phyloP scores from a whole-genome alignment of 2,329 filamentous ascomycete genomes.

The Penicillium nordicum region DNA sequence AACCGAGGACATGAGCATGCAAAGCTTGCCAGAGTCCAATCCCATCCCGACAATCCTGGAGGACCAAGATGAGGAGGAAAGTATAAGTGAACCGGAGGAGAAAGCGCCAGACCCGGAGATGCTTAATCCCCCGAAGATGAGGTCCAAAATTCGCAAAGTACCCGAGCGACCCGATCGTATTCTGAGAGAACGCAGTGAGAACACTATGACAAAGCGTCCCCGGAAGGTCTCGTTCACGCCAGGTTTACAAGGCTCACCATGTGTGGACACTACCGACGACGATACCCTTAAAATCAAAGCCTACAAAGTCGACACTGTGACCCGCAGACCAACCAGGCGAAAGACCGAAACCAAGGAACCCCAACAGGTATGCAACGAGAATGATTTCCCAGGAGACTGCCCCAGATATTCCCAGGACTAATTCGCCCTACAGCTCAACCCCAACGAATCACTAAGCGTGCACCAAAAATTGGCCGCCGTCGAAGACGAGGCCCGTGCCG shows the following conservation, averaged over 20 bases:
- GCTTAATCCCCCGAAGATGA: conserved; percentile 10
- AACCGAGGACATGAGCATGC: conserved; percentile 15
- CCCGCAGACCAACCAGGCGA: conserved; percentile 27
- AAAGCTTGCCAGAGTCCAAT: conserved; percentile 19
- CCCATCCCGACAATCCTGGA: conserved; percentile 33
- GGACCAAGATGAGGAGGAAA: conserved; percentile 27
- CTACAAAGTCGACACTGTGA: conserved; percentile 31
- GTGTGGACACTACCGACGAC: conserved; percentile 27
- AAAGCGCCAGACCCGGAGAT: conserved; percentile 10
- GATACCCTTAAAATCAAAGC: conserved; percentile 36
- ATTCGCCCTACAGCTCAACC: conserved; percentile 13
- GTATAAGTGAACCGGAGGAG: conserved; percentile 28
- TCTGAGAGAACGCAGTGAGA: conserved; percentile 38
- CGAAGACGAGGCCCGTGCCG: conserved; percentile 43
- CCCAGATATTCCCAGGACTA: conserved; percentile 4
- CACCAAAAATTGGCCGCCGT: conserved; percentile 44
- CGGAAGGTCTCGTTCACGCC: conserved; percentile 41
- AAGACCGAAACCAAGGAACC: conserved; percentile 28
- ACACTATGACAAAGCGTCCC: conserved; percentile 30
- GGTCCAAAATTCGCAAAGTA: conserved; percentile 24
- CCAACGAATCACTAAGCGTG: conserved; percentile 32
- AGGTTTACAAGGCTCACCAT: conserved; percentile 29
- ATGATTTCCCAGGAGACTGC: not conserved
- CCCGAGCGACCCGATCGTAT: conserved; percentile 28
- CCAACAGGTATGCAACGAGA: conserved; percentile 28